Base-by-base conservation (phyloP, 2,329 filamentous ascomycete genomes). In the Aureobasidium lini region DNA sequence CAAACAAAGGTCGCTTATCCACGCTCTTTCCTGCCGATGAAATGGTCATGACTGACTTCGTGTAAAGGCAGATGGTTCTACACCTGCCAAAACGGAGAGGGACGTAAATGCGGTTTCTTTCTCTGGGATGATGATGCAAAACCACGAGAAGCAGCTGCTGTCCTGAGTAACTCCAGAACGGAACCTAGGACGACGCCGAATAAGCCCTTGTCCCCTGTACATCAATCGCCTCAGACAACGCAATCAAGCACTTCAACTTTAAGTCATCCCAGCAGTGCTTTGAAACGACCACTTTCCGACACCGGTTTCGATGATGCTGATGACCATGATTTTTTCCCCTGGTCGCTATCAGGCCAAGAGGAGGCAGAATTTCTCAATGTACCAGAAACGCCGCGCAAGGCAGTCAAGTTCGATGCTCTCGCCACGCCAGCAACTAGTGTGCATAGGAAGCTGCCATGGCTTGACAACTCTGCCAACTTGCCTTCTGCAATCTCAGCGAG, bases 111-210 rank as follows among this genome's bases (percentile, higher is more conserved):
- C 65, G 73, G 72, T 0, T 83, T 85, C 70, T 85, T 84, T 63
- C 68, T 85, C 0, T 85, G 81, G 80, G 73, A 79, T 7, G 76
- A 81, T 13, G 77, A 83, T 44, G 82, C 82, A 0, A 70, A 72
- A 43, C 61, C 65, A 16, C 72, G 81, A 56, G 79, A 82, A 67
- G 76, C 78, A 52, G 67, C 67, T 11, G 75, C 76, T 23, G 69
- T 81, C 18, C 60, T 78, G 57, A 74, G 67, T 59, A 81, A 81
- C 63, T 76, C 78, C 37, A 71, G 73, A 59, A 77, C 71, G n/a
- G 79, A 81, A 64, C 69, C 73, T 3, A 60, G 64, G 13, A 56
- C 16, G 7, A 58, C 23, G 9, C 37, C 9, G 18, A 32, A 28
- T 37, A 57, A 57, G 52, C 40, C 39, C 28, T 28, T 36, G 18